Evolutionary conservation across 139 green algal genomes (phyloP), one percentile per base, ranked within the genome.

Genomic region (Parachlorella kessleri): DNA sequence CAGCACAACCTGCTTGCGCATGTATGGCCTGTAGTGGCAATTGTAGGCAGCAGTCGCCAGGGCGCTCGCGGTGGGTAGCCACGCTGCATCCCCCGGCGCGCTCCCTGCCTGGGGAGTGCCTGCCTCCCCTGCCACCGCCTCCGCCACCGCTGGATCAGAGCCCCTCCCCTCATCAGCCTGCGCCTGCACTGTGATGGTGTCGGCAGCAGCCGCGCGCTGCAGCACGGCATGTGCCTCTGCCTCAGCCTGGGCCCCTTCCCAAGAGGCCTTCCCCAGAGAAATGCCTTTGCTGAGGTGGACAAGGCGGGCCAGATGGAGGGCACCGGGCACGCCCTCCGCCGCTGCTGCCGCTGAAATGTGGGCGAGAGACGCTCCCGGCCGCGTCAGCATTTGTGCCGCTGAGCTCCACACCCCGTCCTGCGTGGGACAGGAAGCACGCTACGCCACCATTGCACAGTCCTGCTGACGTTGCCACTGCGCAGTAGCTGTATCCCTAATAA

Each of bases 11-110:
- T 91, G 87, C 67, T 83, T 68, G 0, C 38, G 28, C 7, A 88
- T 39, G 68, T 92, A 92, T 1, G 88, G 88, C 28, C 66, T 39
- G 70, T 93, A 93, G 71, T 91, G 83, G 67, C 66, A 83, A 39
- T 93, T 75, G 48, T 85, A 72, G 28, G 84, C 40, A 3, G 89
- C 88, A 7, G 79, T 85, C 8, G 76, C 78, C 4, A 81, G 70
- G 24, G 72, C 68, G 41, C 32, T 40, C 36, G 37, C 32, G 10
- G 7, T 41, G 37, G 38, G 38, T 9, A 23, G 21, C 10, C 53
- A 30, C 7, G 74, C 37, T 33, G 53, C 66, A 35, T 48, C 24
- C 38, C 23, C n/a, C 21, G 39, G n/a, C n/a, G 66, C 39, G 40
- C 10, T 23, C 63, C 24, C n/a, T 14, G 24, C 63, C 23, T 10